Percentiles rank a stretch among this genome's conserved stretches.
phyloP scores from a whole-genome alignment of 176 grass and related monocot species.

The Tillandsia fasciculata region DNA sequence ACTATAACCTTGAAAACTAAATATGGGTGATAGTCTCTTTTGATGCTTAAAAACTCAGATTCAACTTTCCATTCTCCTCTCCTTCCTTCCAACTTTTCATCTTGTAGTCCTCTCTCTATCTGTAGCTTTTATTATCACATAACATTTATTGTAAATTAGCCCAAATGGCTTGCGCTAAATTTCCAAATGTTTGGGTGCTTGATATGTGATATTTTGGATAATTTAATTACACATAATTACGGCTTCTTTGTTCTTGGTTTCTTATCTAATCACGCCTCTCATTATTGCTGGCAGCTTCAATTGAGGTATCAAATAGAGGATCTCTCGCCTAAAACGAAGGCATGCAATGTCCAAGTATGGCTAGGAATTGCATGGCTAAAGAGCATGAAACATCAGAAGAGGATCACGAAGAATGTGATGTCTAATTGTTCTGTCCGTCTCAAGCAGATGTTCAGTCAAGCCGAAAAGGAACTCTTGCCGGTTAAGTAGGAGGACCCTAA shows the following conservation, averaged over 20 bases:
- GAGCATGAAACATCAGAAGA: constrained; percentile 63
- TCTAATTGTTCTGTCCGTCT: constrained; percentile 49
- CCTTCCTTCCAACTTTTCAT: too few relatives aligned
- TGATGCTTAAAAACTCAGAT: too few relatives aligned
- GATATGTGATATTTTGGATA: too few relatives aligned
- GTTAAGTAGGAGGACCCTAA: constrained; percentile 27
- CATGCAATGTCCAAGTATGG: constrained; percentile 46
- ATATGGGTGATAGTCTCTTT: too few relatives aligned
- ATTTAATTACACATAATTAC: too few relatives aligned
- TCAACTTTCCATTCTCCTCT: too few relatives aligned
- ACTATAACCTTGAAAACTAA: too few relatives aligned
- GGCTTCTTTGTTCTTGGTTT: neutral
- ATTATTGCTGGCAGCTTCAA: constrained; percentile 47
- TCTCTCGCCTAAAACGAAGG: constrained; percentile 27
- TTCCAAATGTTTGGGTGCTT: too few relatives aligned
- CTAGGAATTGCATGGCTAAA: constrained; percentile 76
- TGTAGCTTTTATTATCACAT: too few relatives aligned
- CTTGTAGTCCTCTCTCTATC: too few relatives aligned
- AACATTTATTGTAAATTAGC: too few relatives aligned
- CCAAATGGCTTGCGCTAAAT: too few relatives aligned
- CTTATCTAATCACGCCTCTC: neutral
- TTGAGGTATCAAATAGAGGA: constrained; percentile 71
- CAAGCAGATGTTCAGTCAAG: constrained; percentile 55
- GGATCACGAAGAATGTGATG: constrained; percentile 47
- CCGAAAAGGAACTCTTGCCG: constrained; percentile 46